Base-by-base conservation (phyloP, 371 early-diverging fungal genomes). In the Fennellomyces sp. region DNA sequence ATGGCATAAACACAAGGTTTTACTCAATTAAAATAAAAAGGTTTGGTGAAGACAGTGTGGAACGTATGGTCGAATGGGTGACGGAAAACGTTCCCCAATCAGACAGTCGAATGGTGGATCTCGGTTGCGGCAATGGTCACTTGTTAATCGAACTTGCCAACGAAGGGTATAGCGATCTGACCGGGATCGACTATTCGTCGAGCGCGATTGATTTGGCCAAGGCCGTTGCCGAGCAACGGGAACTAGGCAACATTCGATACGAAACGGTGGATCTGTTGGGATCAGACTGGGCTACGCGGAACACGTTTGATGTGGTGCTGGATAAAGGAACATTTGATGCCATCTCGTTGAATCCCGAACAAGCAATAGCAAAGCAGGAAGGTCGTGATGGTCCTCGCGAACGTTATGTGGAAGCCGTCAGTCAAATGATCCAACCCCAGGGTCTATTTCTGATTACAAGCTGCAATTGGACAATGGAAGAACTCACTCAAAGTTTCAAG, bases 291-390 rank as follows among this genome's bases (percentile, higher is more conserved):
- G 76, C 64, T 33, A 21, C 26, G n/a, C 55, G 38, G 0, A 38
- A 64, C 45, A 68, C 19, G 52, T 94, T 86, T 63, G 80, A 83
- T 39, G 68, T 95, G 3, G 81, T 91, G 38, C 52, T 95, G 59
- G 97, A 96, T 69, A 96, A 96, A 68, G 97, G 97, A 23, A 95
- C 97, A 0, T 94, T 90, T 68, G 97, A 96, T 68, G 97, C 97
- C 11, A 95, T 96, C 25, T 88, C 88, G 35, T 74, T 96, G 30
- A 77, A 83, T 58, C 88, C 87, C 11, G 82, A 80, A 21, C 74
- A 84, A 60, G 64, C 68, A 61, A 52, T 71, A 52, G 71, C 76
- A 26, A 59, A 78, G 57, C 13, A 68, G 29, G 28, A 68, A 41
- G 65, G 67, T 11, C 29, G 48, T 23, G 68, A 63, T 11, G 83